Conservation (phyloP, 75 land plant species). For the Selaginella moellendorffii region DNA sequence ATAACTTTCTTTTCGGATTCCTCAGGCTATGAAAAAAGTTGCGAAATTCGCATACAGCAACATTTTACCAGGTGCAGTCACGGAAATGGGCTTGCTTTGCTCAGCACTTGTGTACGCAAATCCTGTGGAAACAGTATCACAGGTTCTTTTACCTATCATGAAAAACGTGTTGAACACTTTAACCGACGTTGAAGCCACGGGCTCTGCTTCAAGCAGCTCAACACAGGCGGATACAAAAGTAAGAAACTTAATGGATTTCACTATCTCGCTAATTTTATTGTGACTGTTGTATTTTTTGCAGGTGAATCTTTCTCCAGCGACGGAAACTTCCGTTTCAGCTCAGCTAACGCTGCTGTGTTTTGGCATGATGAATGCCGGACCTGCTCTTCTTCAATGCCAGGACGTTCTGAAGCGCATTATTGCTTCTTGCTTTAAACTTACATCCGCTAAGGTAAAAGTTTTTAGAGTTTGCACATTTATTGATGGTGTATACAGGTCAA, state of each 20-base stretch:
- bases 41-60: slow-evolving; percentile 66
- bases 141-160: slow-evolving; percentile 65
- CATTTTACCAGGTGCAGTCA: slow-evolving; percentile 80
- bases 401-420: slow-evolving; percentile 54
- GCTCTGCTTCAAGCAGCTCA: slow-evolving; percentile 23
- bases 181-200: slow-evolving; percentile 45
- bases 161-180: slow-evolving; percentile 45
- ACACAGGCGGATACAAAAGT: too few relatives aligned
- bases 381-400: slow-evolving; percentile 45
- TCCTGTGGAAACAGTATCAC: slow-evolving; percentile 58
- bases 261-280: too few relatives aligned
- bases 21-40: slow-evolving; percentile 73
- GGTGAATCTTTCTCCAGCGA: slow-evolving; percentile 67
- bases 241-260: too few relatives aligned
- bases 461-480: too few relatives aligned
- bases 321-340: slow-evolving; percentile 59
- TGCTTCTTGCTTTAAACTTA: slow-evolving; percentile 55
- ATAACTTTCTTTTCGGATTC: neutral
- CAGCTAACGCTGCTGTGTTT: slow-evolving; percentile 54
- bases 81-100: slow-evolving; percentile 88
- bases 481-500: slow-evolving; percentile 52
- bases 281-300: slow-evolving; percentile 22
- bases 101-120: slow-evolving; percentile 68
- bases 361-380: slow-evolving; percentile 71
- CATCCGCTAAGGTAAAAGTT: slow-evolving; percentile 98